Evolutionary conservation across 805 yeast genomes (phyloP).

Genomic region (Phaffomyces antillensis): DNA sequence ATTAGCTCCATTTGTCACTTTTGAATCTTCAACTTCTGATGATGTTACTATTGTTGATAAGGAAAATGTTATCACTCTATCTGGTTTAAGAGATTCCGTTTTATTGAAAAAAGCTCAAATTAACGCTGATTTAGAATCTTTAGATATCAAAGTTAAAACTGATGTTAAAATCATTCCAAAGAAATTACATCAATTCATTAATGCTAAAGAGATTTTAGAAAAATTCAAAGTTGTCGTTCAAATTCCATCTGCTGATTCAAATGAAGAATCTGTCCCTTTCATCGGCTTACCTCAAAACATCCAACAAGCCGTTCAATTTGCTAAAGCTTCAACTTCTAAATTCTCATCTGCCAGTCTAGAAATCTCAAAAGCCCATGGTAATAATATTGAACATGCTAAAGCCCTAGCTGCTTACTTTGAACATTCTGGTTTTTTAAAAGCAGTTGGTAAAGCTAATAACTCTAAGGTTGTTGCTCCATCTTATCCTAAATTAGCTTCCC

Average conservation of each 20-base stretch:
- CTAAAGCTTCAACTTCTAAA: conserved; percentile 52
- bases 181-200: conserved; percentile 62
- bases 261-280: conserved; percentile 46
- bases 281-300: conserved; percentile 58
- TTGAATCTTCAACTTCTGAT: conserved; percentile 25
- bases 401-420: conserved; percentile 62
- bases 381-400: conserved; percentile 68
- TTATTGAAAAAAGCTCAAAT: conserved; percentile 47
- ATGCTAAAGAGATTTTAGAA: conserved; percentile 43
- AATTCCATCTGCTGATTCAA: conserved; percentile 37
- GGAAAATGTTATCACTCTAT: conserved; percentile 41
- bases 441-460: conserved; percentile 33
- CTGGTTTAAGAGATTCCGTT: conserved; percentile 69
- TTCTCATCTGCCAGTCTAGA: conserved; percentile 64
- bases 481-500: conserved; percentile 35
- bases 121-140: conserved; percentile 34
- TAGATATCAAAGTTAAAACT: conserved; percentile 39
- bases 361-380: conserved; percentile 85
- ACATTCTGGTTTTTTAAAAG: conserved; percentile 39
- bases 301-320: conserved; percentile 52
- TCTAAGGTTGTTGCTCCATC: conserved; percentile 45
- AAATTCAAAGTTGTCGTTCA: conserved; percentile 51
- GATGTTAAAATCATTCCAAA: conserved; percentile 61
- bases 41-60: conserved; percentile 24
- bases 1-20: conserved; percentile 26